phyloP scores from a whole-genome alignment of 495 filamentous ascomycete species.

The Aspergillus heteromorphus region DNA sequence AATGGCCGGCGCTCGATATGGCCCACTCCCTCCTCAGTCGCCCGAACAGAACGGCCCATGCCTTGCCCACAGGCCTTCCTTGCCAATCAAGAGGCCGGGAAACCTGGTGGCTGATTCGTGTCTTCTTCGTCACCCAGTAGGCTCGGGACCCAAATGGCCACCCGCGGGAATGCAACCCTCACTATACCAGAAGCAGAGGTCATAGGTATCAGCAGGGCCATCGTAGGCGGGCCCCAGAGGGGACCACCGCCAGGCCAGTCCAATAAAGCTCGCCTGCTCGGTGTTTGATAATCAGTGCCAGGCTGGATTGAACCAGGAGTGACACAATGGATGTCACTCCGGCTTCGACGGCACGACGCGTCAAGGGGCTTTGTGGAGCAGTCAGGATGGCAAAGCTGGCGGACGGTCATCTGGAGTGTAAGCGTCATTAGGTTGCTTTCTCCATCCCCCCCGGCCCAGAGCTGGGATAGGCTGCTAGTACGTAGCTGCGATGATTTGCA shows the following conservation, averaged over 20 bases:
- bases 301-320: conserved; percentile 4
- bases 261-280: conserved; percentile 14
- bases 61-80: conserved; percentile 3
- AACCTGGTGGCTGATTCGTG: conserved; percentile 21
- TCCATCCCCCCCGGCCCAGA: conserved; percentile 14
- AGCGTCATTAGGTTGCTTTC: conserved; percentile 29
- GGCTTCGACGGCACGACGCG: conserved; percentile 4
- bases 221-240: conserved; percentile 22
- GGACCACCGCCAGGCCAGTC: conserved; percentile 12
- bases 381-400: conserved; percentile 1
- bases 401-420: conserved; percentile 21
- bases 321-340: conserved; percentile 6
- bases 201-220: conserved; percentile 21
- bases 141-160: conserved; percentile 27
- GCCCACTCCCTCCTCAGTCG: conserved; percentile 19
- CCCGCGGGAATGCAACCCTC: conserved; percentile 36
- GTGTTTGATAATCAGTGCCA: conserved; percentile 1
- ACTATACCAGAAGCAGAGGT: conserved; percentile 33
- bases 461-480: conserved; percentile 10
- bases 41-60: conserved; percentile 20
- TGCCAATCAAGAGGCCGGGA: conserved; percentile 25
- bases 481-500: conserved; percentile 20
- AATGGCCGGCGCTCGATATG: conserved; percentile 21
- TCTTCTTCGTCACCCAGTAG: conserved; percentile 16
- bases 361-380: background rate